Base-by-base conservation (phyloP, 2,329 filamentous ascomycete species). In the Cercospora sojina region DNA sequence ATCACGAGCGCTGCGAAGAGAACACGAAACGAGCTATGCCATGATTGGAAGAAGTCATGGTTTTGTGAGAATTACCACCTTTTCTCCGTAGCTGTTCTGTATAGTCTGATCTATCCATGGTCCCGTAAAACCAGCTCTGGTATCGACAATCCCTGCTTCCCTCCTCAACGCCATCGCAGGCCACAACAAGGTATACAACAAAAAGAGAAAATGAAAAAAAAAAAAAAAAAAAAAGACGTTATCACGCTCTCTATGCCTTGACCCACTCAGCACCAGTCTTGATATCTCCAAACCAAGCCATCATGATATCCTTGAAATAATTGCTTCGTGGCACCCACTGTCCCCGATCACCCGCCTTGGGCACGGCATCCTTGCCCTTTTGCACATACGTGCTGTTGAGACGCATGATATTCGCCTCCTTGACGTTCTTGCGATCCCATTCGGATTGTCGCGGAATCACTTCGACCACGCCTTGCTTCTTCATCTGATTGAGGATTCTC, bases 361-460 rank as follows among this genome's bases (percentile, higher is more conserved):
- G 86, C 58, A 87, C 74, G 6, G 75, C 69, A 6, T 73, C 73
- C 25, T 74, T 67, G 2, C 78, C 81, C 35, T 78, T 79, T 69
- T 80, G 79, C 2, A 87, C 69, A 70, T 87, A 87, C 0, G 85
- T 87, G 5, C 81, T 82, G 5, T 76, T 82, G 8, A 87, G 70
- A 10, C 77, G 79, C 64, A 86, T 73, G 35, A 84, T 73, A 1
- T 77, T 75, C 65, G 73, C 74, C 12, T 77, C 78, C 23, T 80
- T 71, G 74, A 84, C 79, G 12, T 70, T 74, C 47, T 79, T 72
- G 3, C 75, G 72, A 3, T 80, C 74, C 5, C 75, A 73, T 3
- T 82, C 73, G 25, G 79, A 78, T 41, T 63, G 59, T 1, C 79
- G 73, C 0, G 87, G 86, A 1, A 81, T 79, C 0, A 82, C 83